Conservation (phyloP, 371 early-diverging fungal genomes). For the Rhizoclosmatium hyalinum region DNA sequence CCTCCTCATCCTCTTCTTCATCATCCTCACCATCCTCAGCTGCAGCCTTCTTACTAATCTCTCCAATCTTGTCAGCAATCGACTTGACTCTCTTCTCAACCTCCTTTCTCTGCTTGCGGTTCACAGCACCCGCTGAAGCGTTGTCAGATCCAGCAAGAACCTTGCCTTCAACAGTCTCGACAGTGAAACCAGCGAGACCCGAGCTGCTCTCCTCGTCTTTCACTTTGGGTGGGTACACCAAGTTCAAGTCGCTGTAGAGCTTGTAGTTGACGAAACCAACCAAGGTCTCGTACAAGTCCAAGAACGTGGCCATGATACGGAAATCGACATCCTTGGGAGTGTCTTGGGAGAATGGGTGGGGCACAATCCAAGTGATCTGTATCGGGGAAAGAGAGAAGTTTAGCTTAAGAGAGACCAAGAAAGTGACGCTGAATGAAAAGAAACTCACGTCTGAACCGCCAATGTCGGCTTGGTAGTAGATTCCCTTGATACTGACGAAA, state of each 20-base stretch:
- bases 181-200: slow-evolving; percentile 73
- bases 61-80: slow-evolving; percentile 54
- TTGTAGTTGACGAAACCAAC: slow-evolving; percentile 95
- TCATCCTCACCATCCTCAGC: slow-evolving; percentile 44
- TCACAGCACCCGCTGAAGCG: slow-evolving; percentile 6
- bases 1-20: slow-evolving; percentile 43
- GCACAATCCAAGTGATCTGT: slow-evolving; percentile 90
- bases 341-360: slow-evolving; percentile 89
- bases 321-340: slow-evolving; percentile 96
- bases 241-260: slow-evolving; percentile 83
- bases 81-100: slow-evolving; percentile 56
- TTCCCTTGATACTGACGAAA: slow-evolving; percentile 97
- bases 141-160: slow-evolving; percentile 43
- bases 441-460: slow-evolving; percentile 77
- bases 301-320: slow-evolving; percentile 94
- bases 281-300: slow-evolving; percentile 92
- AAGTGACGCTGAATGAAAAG: background rate
- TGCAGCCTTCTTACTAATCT: slow-evolving; percentile 27
- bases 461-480: slow-evolving; percentile 97
- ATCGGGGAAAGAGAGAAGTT: background rate
- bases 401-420: background rate
- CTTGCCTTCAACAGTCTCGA: slow-evolving; percentile 59
- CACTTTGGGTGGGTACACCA: slow-evolving; percentile 88
- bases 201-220: slow-evolving; percentile 76
- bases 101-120: slow-evolving; percentile 48